Conservation (phyloP, 345 rosid species). For the Euphorbia peplus region DNA sequence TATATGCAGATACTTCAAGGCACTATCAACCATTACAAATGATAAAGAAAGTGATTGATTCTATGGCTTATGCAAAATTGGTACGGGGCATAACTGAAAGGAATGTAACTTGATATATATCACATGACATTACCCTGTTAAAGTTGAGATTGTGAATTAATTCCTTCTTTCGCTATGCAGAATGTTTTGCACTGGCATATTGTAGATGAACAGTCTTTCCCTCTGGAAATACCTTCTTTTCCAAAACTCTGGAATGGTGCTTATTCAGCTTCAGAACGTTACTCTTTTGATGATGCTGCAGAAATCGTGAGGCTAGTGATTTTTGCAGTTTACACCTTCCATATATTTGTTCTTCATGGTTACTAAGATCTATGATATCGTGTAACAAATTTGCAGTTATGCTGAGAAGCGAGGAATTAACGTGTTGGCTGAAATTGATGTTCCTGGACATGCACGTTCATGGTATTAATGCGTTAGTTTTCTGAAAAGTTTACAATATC, state of each 20-base stretch:
- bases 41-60: conserved; percentile 66
- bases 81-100: conserved; percentile 29
- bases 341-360: not conserved
- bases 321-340: conserved; percentile 11
- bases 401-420: conserved; percentile 55
- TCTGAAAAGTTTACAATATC: not conserved
- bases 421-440: conserved; percentile 71
- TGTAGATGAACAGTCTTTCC: conserved; percentile 64
- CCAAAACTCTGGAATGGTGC: conserved; percentile 76
- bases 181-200: conserved; percentile 83
- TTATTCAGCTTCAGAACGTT: conserved; percentile 53
- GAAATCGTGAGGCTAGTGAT: conserved; percentile 54
- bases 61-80: conserved; percentile 70
- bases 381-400: conserved; percentile 38
- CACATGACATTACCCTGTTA: not conserved
- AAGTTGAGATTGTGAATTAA: conserved; percentile 1
- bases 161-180: conserved; percentile 29
- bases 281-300: conserved; percentile 57
- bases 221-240: conserved; percentile 67
- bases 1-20: conserved; percentile 65
- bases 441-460: conserved; percentile 76
- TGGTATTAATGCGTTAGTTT: conserved; percentile 38
- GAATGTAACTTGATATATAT: too few relatives aligned
- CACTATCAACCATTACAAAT: conserved; percentile 58
- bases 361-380: conserved; percentile 10